These are phyloP conservation scores for Sarocladium brachiariae DNA, from an alignment of 2,329 filamentous ascomycete genomes.

Conservation along the genomic window DNA sequence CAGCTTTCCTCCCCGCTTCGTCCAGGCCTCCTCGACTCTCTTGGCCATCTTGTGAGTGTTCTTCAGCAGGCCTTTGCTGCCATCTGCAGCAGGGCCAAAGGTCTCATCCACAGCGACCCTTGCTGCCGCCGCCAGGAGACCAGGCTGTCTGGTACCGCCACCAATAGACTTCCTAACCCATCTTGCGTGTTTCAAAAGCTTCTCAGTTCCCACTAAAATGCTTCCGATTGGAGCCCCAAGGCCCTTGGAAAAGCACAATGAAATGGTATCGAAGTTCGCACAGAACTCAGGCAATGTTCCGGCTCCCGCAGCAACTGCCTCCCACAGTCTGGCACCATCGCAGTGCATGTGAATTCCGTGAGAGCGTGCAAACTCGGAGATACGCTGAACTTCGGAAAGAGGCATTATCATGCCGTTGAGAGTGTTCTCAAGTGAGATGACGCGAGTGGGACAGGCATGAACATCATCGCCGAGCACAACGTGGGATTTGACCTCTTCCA, in stretches of 20 bases:
- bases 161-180: constrained; percentile 63
- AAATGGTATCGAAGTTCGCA: constrained; percentile 65
- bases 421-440: constrained; percentile 84
- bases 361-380: constrained; percentile 60
- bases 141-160: constrained; percentile 66
- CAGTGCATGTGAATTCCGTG: constrained; percentile 64
- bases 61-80: constrained; percentile 49
- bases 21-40: constrained; percentile 64
- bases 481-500: constrained; percentile 66
- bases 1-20: constrained; percentile 59
- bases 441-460: constrained; percentile 70
- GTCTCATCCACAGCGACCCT: constrained; percentile 55
- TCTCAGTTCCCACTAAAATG: constrained; percentile 53
- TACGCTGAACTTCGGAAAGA: constrained; percentile 60
- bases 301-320: constrained; percentile 66
- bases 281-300: constrained; percentile 62
- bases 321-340: constrained; percentile 77
- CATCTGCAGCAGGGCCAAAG: constrained; percentile 30
- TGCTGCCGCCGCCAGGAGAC: constrained; percentile 65
- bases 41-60: constrained; percentile 57
- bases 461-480: constrained; percentile 62
- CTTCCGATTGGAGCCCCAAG: constrained; percentile 76
- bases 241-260: constrained; percentile 75
- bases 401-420: constrained; percentile 74
- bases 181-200: constrained; percentile 30